These are phyloP conservation scores for Lyophyllum decastes DNA, from an alignment of 768 basidiomycete genomes.

Conservation along the genomic window DNA sequence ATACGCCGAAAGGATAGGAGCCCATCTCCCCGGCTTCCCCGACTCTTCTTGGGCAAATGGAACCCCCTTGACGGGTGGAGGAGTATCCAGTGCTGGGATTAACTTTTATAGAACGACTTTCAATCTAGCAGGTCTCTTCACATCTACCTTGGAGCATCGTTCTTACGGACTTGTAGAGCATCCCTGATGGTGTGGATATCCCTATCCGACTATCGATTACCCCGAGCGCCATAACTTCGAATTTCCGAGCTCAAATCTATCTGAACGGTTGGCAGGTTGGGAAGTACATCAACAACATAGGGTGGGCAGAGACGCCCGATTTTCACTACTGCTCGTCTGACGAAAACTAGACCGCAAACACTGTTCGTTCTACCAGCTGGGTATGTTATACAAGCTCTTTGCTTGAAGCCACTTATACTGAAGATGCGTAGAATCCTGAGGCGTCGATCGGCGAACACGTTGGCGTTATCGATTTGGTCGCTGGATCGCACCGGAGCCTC, in stretches of 20 bases:
- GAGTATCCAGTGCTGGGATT: constrained; percentile 37
- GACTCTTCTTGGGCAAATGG: constrained; percentile 39
- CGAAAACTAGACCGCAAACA: constrained; percentile 40
- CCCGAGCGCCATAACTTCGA: constrained; percentile 43
- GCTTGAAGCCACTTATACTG: neutral
- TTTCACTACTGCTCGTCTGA: neutral
- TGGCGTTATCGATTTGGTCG: constrained; percentile 52
- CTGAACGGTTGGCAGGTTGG: constrained; percentile 57
- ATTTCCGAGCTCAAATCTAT: constrained; percentile 51
- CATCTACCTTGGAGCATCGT: neutral
- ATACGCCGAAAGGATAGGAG: constrained; percentile 49
- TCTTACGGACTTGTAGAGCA: constrained; percentile 21
- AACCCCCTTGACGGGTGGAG: constrained; percentile 29
- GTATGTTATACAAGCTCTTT: constrained; percentile 22
- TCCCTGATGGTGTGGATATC: constrained; percentile 42
- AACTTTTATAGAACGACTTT: constrained; percentile 48
- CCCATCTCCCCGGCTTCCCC: constrained; percentile 49
- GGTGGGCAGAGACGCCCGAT: constrained; percentile 26
- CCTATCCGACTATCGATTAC: constrained; percentile 48
- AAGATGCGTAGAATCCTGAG: constrained; percentile 36
- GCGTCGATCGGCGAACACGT: constrained; percentile 42
- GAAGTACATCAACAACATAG: constrained; percentile 54
- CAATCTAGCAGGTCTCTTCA: constrained; percentile 29
- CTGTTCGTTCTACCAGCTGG: constrained; percentile 51
- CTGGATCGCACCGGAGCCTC: constrained; percentile 43